A percentile compares a stretch with the other conserved stretches of the same genome.
These are phyloP conservation scores for Grigorovia jiainica DNA, from an alignment of 805 yeast species.

Conservation along the genomic window DNA sequence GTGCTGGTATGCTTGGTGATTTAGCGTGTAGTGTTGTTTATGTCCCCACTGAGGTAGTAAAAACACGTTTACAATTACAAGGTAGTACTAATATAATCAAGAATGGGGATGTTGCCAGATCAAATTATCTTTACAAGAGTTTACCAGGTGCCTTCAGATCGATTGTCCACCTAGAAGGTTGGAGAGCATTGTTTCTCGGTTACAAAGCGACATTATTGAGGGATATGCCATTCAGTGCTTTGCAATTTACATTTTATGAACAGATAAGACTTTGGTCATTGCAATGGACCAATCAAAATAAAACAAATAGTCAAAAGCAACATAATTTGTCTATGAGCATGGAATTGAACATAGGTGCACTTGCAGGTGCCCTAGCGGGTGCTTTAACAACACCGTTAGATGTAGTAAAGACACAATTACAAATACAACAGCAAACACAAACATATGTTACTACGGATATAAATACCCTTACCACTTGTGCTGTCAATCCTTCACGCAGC, in stretches of 20 bases:
- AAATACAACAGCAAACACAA: slow-evolving; percentile 87
- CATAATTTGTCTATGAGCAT: slow-evolving; percentile 43
- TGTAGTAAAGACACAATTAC: slow-evolving; percentile 86
- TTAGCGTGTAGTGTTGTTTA: slow-evolving; percentile 78
- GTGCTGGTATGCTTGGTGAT: slow-evolving; percentile 92
- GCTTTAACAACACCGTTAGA: slow-evolving; percentile 83
- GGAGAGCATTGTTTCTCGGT: slow-evolving; percentile 71
- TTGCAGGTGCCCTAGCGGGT: slow-evolving; percentile 93
- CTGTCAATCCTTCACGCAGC: too few species aligned
- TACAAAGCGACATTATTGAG: slow-evolving; percentile 89
- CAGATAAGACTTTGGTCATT: slow-evolving; percentile 59
- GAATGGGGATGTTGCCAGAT: slow-evolving; percentile 38
- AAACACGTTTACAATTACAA: slow-evolving; percentile 87
- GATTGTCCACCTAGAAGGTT: slow-evolving; percentile 63
- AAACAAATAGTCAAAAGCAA: slow-evolving; percentile 22
- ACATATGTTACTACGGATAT: too few species aligned
- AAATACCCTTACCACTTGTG: too few species aligned
- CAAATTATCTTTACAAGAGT: slow-evolving; percentile 84
- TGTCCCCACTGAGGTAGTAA: slow-evolving; percentile 92
- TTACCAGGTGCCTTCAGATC: slow-evolving; percentile 59
- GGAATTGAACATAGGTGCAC: slow-evolving; percentile 84
- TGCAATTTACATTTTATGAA: slow-evolving; percentile 94
- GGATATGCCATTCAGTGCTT: slow-evolving; percentile 91
- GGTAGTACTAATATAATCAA: slow-evolving; percentile 71
- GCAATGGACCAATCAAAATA: too few species aligned